phyloP scores from a whole-genome alignment of 2,329 filamentous ascomycete species.

The Calonectria naviculata region DNA sequence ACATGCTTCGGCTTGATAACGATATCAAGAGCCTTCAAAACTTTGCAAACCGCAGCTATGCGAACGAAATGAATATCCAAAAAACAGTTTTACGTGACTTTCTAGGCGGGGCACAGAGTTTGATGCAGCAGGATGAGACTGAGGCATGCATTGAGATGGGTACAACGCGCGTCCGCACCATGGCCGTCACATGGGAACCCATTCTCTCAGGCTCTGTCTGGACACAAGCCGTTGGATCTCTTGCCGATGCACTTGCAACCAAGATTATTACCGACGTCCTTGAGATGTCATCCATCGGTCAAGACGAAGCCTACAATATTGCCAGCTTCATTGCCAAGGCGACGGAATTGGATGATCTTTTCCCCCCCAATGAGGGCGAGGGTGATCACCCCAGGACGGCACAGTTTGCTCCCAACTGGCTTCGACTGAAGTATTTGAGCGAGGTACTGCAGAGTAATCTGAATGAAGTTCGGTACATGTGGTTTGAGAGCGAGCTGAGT shows the following conservation, averaged over 20 bases:
- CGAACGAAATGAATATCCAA: constrained; percentile 69
- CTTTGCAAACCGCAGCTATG: constrained; percentile 72
- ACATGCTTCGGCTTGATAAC: constrained; percentile 68
- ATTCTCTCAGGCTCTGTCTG: constrained; percentile 71
- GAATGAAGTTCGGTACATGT: constrained; percentile 71
- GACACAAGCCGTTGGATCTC: constrained; percentile 70
- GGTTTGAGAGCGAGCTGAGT: constrained; percentile 74
- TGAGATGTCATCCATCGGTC: constrained; percentile 69
- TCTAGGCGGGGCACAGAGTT: constrained; percentile 69
- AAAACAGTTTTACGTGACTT: constrained; percentile 71
- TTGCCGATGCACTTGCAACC: constrained; percentile 68
- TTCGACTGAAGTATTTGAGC: constrained; percentile 72
- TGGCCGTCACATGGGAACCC: constrained; percentile 66
- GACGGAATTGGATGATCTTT: constrained; percentile 70
- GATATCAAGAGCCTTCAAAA: constrained; percentile 69
- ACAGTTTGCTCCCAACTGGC: constrained; percentile 71
- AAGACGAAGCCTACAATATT: constrained; percentile 72
- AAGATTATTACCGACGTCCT: constrained; percentile 72
- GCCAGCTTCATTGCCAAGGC: constrained; percentile 68
- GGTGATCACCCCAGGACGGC: constrained; percentile 65
- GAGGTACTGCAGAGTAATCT: constrained; percentile 75
- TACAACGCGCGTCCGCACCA: constrained; percentile 61
- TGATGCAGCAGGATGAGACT: constrained; percentile 68
- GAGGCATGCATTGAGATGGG: constrained; percentile 65
- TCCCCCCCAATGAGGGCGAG: constrained; percentile 58